Evolutionary conservation across 2,329 filamentous ascomycete genomes (phyloP).

Genomic region (Chrysosporium queenslandicum): DNA sequence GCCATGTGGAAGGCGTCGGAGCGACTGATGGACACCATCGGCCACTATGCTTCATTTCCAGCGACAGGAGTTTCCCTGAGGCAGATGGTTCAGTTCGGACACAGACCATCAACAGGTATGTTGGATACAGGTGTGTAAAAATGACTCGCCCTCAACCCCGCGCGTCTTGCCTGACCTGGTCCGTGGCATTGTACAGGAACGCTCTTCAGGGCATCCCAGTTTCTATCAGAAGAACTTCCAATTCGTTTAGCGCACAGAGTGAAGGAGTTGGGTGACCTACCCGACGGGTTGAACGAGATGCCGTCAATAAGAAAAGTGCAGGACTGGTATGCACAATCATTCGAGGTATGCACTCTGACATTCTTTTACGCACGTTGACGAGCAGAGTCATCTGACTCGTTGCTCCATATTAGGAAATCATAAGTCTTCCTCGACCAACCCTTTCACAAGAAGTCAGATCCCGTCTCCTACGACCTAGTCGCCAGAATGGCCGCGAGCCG

Average conservation of each 20-base stretch:
- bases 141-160: neutral
- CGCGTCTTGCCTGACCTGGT: neutral
- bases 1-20: conserved; percentile 88
- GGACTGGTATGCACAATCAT: conserved; percentile 98
- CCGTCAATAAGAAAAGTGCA: conserved; percentile 88
- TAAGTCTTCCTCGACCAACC: conserved; percentile 66
- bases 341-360: conserved; percentile 57
- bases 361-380: conserved; percentile 13
- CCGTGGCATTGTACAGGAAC: conserved; percentile 54
- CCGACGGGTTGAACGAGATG: conserved; percentile 96
- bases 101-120: conserved; percentile 79
- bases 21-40: conserved; percentile 90
- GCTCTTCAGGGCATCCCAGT: conserved; percentile 93
- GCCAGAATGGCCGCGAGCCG: conserved; percentile 47
- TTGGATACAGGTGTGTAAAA: conserved; percentile 14
- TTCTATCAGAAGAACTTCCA: conserved; percentile 93
- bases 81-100: conserved; percentile 98
- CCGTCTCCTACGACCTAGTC: conserved; percentile 52
- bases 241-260: conserved; percentile 94
- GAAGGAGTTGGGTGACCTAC: conserved; percentile 81
- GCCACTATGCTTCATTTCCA: conserved; percentile 92
- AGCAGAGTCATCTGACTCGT: conserved; percentile 18
- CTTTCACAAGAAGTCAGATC: conserved; percentile 67
- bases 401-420: conserved; percentile 59
- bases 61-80: conserved; percentile 91